phyloP scores from a whole-genome alignment of 164 flowering plant species.

The Platanus orientalis region DNA sequence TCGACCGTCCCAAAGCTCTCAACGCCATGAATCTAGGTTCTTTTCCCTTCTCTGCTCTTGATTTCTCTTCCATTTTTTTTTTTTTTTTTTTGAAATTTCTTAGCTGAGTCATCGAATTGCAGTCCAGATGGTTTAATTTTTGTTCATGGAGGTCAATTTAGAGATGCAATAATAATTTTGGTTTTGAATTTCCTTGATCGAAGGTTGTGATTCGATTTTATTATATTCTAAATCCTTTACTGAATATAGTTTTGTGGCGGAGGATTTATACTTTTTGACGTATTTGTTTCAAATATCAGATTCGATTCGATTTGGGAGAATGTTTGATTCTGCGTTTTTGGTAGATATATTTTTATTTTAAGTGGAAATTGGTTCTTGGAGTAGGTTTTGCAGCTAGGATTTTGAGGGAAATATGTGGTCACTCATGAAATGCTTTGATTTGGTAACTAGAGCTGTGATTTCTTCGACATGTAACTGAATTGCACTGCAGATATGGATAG shows the following conservation, averaged over 20 bases:
- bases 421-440: not conserved
- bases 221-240: too few relatives aligned
- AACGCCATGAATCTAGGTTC: conserved; percentile 92
- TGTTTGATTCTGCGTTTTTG: too few relatives aligned
- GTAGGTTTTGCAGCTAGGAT: not conserved
- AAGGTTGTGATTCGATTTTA: too few relatives aligned
- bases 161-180: not conserved
- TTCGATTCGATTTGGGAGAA: too few relatives aligned
- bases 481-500: conserved; percentile 80
- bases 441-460: not conserved
- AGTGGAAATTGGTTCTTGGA: not conserved
- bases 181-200: not conserved
- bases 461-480: conserved; percentile 5
- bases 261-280: too few relatives aligned
- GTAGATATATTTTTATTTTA: too few relatives aligned
- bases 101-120: not conserved
- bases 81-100: not conserved
- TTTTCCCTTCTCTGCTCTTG: not conserved
- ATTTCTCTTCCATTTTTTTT: not conserved
- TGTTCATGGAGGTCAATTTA: not conserved
- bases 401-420: not conserved
- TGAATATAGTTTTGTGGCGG: too few relatives aligned
- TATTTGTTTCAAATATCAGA: too few relatives aligned
- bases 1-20: conserved; percentile 95
- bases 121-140: not conserved